Percentiles rank a stretch among this genome's conserved stretches.
These are phyloP conservation scores for Fusarium sterilihyphosum DNA, from an alignment of 2,329 filamentous ascomycete species.

Conservation along the genomic window DNA sequence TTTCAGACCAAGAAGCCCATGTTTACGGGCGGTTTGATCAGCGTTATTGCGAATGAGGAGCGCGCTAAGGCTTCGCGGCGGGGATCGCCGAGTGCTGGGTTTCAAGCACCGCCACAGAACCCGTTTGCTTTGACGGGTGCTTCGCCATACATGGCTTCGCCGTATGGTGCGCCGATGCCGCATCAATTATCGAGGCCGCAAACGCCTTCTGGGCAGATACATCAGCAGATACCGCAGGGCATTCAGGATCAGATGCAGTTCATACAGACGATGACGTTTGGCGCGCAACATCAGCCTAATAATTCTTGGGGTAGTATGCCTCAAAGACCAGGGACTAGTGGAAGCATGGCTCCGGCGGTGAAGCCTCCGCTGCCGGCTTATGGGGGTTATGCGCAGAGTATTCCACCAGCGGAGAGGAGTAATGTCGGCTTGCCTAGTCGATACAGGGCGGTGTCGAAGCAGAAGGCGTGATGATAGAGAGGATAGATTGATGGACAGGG, in stretches of 20 bases:
- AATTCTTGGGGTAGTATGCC: not conserved
- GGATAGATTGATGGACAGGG: too few relatives aligned
- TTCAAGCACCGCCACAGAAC: not conserved
- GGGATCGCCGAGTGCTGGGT: not conserved
- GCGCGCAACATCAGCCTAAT: not conserved
- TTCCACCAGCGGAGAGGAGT: conserved; percentile 20
- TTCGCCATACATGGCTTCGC: not conserved
- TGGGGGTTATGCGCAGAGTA: conserved; percentile 14
- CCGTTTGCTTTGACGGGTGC: not conserved
- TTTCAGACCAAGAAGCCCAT: conserved; percentile 11
- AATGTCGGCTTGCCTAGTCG: conserved; percentile 23
- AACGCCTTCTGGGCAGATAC: conserved; percentile 1
- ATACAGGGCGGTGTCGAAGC: conserved; percentile 18
- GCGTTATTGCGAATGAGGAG: conserved; percentile 27
- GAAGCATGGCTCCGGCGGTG: not conserved
- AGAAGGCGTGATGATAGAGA: not conserved
- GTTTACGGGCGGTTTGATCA: conserved; percentile 22
- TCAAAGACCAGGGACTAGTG: not conserved
- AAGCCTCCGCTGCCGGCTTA: conserved; percentile 14
- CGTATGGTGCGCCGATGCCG: conserved; percentile 2
- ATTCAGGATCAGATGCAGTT: conserved; percentile 22
- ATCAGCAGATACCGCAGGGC: conserved; percentile 7
- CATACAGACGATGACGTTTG: not conserved
- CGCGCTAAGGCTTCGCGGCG: conserved; percentile 28
- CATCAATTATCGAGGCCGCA: conserved; percentile 5